Evolutionary conservation across 2,329 filamentous ascomycete species (phyloP).

Genomic region (Pseudopithomyces chartarum): DNA sequence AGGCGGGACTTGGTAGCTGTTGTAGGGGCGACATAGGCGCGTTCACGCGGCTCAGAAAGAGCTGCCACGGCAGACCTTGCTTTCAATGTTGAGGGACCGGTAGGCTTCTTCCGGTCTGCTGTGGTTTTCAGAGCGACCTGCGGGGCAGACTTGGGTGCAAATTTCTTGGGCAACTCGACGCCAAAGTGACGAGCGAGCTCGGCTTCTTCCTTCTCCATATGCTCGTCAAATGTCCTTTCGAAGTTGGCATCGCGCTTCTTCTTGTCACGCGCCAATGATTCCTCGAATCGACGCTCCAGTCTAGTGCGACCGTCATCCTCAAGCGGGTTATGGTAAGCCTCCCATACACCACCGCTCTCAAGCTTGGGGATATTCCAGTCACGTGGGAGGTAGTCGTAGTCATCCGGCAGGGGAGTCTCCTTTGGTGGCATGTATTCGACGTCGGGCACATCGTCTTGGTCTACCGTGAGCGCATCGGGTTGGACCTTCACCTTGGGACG

Average conservation of each 20-base stretch:
- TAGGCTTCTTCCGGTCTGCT: conserved; percentile 25
- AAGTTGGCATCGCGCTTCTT: conserved; percentile 70
- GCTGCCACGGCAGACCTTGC: conserved; percentile 57
- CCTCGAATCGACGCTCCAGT: conserved; percentile 61
- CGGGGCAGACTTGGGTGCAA: conserved; percentile 25
- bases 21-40: conserved; percentile 47
- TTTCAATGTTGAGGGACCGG: conserved; percentile 56
- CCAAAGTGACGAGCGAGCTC: conserved; percentile 47
- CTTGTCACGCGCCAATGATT: conserved; percentile 50
- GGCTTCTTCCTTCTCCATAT: conserved; percentile 57
- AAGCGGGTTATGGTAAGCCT: conserved; percentile 59
- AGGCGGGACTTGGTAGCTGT: conserved; percentile 47
- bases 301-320: conserved; percentile 70
- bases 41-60: conserved; percentile 42
- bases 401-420: conserved; percentile 65
- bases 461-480: conserved; percentile 57
- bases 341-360: conserved; percentile 56
- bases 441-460: conserved; percentile 68
- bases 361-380: conserved; percentile 59
- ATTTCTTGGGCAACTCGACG: conserved; percentile 30
- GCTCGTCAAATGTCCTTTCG: conserved; percentile 67
- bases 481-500: conserved; percentile 66
- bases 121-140: conserved; percentile 4
- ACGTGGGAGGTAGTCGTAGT: conserved; percentile 66
- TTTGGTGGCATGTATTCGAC: conserved; percentile 88